phyloP scores from a whole-genome alignment of 257 asterid genomes.

The Lantana camara region DNA sequence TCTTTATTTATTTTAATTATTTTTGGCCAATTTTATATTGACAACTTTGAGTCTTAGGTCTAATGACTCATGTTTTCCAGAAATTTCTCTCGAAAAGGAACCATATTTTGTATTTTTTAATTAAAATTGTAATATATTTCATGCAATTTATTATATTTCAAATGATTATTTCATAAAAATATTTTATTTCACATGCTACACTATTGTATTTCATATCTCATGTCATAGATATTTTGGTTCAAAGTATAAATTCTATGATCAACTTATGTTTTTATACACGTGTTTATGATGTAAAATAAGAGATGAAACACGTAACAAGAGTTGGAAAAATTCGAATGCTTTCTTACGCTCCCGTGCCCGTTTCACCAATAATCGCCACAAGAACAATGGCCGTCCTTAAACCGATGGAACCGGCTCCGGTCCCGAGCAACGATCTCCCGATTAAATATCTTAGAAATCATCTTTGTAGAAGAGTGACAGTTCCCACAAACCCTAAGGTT shows the following conservation, averaged over 20 bases:
- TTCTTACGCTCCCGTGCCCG: too few species aligned
- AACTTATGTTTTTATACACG: too few species aligned
- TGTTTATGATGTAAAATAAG: too few species aligned
- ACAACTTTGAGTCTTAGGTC: background rate
- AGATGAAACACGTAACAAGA: too few species aligned
- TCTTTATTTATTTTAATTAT: background rate
- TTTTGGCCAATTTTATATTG: background rate
- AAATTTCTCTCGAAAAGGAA: background rate
- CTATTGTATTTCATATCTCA: too few species aligned
- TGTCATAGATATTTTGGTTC: too few species aligned
- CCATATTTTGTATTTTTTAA: background rate
- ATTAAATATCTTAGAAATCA: slow-evolving; percentile 38
- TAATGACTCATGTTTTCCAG: background rate
- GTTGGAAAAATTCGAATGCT: too few species aligned
- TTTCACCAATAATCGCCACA: slow-evolving; percentile 51
- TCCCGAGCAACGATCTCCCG: slow-evolving; percentile 53
- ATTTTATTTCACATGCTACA: too few species aligned
- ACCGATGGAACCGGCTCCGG: slow-evolving; percentile 47
- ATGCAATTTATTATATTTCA: background rate
- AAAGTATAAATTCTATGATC: too few species aligned
- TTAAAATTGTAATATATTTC: background rate
- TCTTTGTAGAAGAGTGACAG: slow-evolving; percentile 46
- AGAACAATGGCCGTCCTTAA: slow-evolving; percentile 48
- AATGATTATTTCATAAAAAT: background rate
- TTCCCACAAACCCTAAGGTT: slow-evolving; percentile 48